Evolutionary conservation across 495 filamentous ascomycete genomes (phyloP), one percentile per base, ranked within the genome.

Genomic region (Thozetella sp.): DNA sequence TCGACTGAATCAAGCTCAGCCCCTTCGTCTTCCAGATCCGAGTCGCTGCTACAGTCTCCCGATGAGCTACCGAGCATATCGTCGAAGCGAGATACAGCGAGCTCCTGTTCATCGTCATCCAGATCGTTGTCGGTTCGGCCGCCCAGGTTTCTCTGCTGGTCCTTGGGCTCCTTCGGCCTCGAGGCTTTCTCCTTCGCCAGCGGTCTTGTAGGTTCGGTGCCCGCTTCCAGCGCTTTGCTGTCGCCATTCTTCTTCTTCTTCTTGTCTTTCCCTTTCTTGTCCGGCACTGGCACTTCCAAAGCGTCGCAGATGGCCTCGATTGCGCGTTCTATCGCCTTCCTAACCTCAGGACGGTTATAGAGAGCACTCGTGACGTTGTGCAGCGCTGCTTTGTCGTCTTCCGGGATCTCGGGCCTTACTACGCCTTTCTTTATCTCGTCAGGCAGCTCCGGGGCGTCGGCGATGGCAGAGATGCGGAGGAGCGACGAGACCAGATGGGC

Each of bases 321-420:
- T 0, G 88, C 80, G 56, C 82, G 79, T 25, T 79, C 79, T 56
- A 93, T 75, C 10, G 83, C 85, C 60, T 87, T 84, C 76, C 89
- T 88, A 15, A 95, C 91, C 2, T 86, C 83, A 23, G 82, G 87
- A 22, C 88, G 87, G 63, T 92, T 94, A 69, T 83, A 96, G 53
- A 99, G 72, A 60, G 90, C 83, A 59, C 90, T 93, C 37, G 83
- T 85, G 12, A 98, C 93, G 78, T 97, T 97, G 26, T 82, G 75
- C 30, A 80, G 65, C 13, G 78, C 80, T 13, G 71, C 43, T 34
- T 75, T 72, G 53, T 80, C 75, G 27, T 83, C 75, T 37, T 80
- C 74, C n/a, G 76, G 74, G 45, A 79, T 58, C 4, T 81, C 78
- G 2, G 75, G 75, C 56, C 75, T 81, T 46, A 72, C 68, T 2